Evolutionary conservation across 2,329 filamentous ascomycete species (phyloP), one percentile per base, ranked within the genome.

Genomic region (Bertia moriformis): DNA sequence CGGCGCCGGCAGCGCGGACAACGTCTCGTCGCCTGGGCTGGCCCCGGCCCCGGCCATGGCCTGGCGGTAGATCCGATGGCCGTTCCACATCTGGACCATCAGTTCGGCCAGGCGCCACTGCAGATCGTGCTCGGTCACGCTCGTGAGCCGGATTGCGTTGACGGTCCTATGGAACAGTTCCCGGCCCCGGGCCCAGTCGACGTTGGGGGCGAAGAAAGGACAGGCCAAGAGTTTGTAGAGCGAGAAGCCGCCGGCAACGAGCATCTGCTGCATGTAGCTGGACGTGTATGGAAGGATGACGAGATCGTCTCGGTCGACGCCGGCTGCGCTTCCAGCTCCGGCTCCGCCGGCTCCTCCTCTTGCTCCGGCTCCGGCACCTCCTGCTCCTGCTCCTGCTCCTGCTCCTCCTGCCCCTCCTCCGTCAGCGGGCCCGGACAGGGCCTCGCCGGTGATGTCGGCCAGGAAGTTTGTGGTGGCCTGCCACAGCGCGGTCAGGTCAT

Each of bases 81-180:
- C 79, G 48, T 86, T 84, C 82, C 83, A 91, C 56, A 91, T 80
- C 59, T 89, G 84, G 4, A 84, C 83, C 66, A 89, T 81, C n/a
- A 91, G 70, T 60, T 89, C 84, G 2, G 83, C 82, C 43, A 89
- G 66, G 20, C 84, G 73, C 66, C 82, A 84, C 40, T 84, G 77
- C 10, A 91, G 67, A 51, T 91, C 84, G 49, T 89, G 89, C 43
- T 78, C 72, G 33, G 78, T 71, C 14, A 88, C 78, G 46, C 81
- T 86, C 37, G 83, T 82, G 39, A 72, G 69, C 22, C 83, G 70
- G 38, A 89, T 77, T 3, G 76, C 74, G 35, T 69, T 66, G 39
- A 89, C 78, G 1, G 82, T 81, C 35, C 71, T 67, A 46, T 83
- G 71, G 51, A 89, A 87, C 10, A 85, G 69, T 3, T 66, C 69